These are phyloP conservation scores for Beauveria sp. DNA, from an alignment of 2,329 filamentous ascomycete species.

Conservation along the genomic window DNA sequence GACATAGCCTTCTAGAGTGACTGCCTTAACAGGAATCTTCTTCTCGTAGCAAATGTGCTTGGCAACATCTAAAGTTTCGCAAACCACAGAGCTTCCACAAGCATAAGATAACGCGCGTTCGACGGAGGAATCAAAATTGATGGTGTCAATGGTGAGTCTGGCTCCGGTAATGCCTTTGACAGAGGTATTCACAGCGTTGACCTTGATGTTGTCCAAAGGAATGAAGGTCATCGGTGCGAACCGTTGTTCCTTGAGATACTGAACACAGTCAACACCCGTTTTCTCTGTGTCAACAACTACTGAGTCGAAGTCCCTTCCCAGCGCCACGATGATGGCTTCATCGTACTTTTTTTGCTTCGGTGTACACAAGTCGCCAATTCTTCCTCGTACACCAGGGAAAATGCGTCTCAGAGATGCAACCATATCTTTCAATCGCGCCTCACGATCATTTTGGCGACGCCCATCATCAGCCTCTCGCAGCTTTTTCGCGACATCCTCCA, in stretches of 20 bases:
- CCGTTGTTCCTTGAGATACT: constrained; percentile 86
- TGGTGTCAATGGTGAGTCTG: constrained; percentile 87
- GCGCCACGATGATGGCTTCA: constrained; percentile 83
- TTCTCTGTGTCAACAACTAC: constrained; percentile 94
- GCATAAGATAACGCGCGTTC: constrained; percentile 92
- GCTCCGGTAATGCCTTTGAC: constrained; percentile 83
- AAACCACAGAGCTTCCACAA: constrained; percentile 91
- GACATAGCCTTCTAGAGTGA: constrained; percentile 89
- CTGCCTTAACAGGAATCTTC: constrained; percentile 83
- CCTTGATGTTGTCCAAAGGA: constrained; percentile 93
- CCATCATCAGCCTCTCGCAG: constrained; percentile 81
- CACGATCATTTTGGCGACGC: constrained; percentile 76
- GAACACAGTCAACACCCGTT: constrained; percentile 86
- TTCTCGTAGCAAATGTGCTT: constrained; percentile 84
- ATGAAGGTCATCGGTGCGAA: constrained; percentile 88
- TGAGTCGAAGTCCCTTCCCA: constrained; percentile 89
- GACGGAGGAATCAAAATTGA: constrained; percentile 82
- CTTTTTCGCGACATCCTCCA: constrained; percentile 72
- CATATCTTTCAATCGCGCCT: constrained; percentile 71
- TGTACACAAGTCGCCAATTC: constrained; percentile 84
- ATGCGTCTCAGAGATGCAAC: constrained; percentile 82
- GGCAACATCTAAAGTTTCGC: constrained; percentile 77
- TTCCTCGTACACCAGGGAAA: constrained; percentile 84
- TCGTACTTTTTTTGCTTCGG: constrained; percentile 97
- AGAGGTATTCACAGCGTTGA: constrained; percentile 81